A percentile compares a stretch with the other conserved stretches of the same genome.
phyloP scores from a whole-genome alignment of 768 basidiomycete genomes.

The Kwoniella europaea region DNA sequence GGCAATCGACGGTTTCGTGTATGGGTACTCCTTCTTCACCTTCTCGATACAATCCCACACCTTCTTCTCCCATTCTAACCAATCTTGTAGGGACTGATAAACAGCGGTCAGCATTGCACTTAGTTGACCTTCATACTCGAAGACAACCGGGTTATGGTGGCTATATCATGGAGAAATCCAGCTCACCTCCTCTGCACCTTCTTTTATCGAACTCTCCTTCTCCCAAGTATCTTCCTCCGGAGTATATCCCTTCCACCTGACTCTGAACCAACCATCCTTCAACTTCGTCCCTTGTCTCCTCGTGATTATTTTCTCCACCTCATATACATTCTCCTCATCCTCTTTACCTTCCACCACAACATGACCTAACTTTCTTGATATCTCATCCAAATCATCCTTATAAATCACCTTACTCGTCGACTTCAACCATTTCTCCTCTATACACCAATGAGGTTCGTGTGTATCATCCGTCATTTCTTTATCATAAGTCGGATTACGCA shows the following conservation, averaged over 20 bases:
- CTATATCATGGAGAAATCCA: background rate
- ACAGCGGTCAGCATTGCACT: background rate
- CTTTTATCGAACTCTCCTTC: slow-evolving; percentile 20
- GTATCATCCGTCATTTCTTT: slow-evolving; percentile 8
- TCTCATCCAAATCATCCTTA: slow-evolving; percentile 26
- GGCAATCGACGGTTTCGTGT: background rate
- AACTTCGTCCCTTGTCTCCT: slow-evolving; percentile 25
- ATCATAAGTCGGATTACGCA: slow-evolving; percentile 11
- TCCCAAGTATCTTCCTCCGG: slow-evolving; percentile 49
- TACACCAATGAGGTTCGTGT: slow-evolving; percentile 34
- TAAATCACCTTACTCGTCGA: slow-evolving; percentile 5
- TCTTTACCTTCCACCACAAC: slow-evolving; percentile 2
- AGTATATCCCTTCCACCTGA: slow-evolving; percentile 42
- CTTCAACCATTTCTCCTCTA: slow-evolving; percentile 21
- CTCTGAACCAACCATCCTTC: slow-evolving; percentile 36
- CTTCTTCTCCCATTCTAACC: slow-evolving; percentile 37
- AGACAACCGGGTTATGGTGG: too few relatives aligned
- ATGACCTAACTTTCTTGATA: background rate
- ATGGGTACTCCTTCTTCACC: slow-evolving; percentile 28
- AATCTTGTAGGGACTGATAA: slow-evolving; percentile 33
- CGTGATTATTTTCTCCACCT: slow-evolving; percentile 38
- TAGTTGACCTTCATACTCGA: too few relatives aligned
- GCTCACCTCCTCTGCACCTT: slow-evolving; percentile 24
- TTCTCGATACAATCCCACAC: slow-evolving; percentile 30
- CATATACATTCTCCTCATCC: slow-evolving; percentile 29